Percentiles rank a stretch among this genome's conserved stretches.
These are phyloP conservation scores for Hypocreales sp. DNA, from an alignment of 2,329 filamentous ascomycete genomes.

Conservation along the genomic window DNA sequence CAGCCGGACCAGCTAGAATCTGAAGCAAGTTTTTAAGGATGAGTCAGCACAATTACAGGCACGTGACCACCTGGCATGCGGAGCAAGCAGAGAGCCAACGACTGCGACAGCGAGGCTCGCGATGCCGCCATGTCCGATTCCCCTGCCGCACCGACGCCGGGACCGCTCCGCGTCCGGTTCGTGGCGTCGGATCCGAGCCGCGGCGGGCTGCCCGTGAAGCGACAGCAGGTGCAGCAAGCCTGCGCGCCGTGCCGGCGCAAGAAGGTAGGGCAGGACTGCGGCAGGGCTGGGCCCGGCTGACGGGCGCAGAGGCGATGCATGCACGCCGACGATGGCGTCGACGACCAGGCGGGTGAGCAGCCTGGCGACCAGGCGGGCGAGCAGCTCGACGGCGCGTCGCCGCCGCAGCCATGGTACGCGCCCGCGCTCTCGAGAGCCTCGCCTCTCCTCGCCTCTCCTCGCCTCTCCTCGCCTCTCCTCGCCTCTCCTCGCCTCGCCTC, in stretches of 20 bases:
- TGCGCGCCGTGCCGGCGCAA: constrained; percentile 38
- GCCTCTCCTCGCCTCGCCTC: too few species aligned
- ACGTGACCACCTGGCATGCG: too few species aligned
- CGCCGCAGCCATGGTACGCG: constrained; percentile 17
- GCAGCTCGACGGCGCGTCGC: constrained; percentile 11
- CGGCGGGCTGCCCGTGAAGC: constrained; percentile 38
- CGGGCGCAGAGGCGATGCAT: constrained; percentile 24
- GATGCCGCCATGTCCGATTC: constrained; percentile 8
- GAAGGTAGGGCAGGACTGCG: constrained; percentile 24
- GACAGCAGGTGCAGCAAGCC: constrained; percentile 43
- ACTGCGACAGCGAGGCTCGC: too few species aligned
- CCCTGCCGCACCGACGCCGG: constrained; percentile 1
- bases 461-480: too few species aligned
- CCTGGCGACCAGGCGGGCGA: constrained; percentile 12
- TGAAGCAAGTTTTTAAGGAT: too few species aligned
- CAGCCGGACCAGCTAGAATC: too few species aligned
- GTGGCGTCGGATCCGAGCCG: constrained; percentile 35
- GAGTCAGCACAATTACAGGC: too few species aligned
- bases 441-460: too few species aligned
- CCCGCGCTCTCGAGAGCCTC: too few species aligned
- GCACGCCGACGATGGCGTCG: constrained; percentile 18
- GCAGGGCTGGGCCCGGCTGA: neutral
- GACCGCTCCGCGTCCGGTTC: constrained; percentile 30
- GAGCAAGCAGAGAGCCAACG: too few species aligned
- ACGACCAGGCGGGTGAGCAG: too few species aligned